These are phyloP conservation scores for Sambucus nigra DNA, from an alignment of 129 eudicot genomes.

Conservation along the genomic window DNA sequence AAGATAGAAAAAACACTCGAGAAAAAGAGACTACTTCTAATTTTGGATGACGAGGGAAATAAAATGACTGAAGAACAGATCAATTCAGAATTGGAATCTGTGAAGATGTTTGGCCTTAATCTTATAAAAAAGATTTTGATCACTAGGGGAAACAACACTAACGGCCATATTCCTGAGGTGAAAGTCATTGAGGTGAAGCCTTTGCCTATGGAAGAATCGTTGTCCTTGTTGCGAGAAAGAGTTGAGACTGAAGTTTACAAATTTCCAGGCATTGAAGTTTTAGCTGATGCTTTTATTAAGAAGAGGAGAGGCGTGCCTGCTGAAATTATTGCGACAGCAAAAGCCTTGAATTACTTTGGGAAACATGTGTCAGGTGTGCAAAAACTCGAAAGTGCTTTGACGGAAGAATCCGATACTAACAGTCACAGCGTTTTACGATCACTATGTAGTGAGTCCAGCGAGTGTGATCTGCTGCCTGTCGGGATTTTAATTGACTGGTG, in stretches of 20 bases:
- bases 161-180: neutral
- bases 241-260: neutral
- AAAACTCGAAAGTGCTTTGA: constrained; percentile 15
- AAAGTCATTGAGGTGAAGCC: neutral
- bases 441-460: constrained; percentile 20
- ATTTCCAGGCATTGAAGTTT: neutral
- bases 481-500: constrained; percentile 28
- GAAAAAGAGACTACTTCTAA: constrained; percentile 14
- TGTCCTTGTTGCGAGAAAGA: constrained; percentile 17
- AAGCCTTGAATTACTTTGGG: constrained; percentile 23
- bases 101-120: neutral
- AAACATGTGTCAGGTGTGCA: constrained; percentile 8
- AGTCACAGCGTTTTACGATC: constrained; percentile 17
- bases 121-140: neutral
- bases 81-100: neutral
- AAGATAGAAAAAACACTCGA: neutral
- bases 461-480: constrained; percentile 18
- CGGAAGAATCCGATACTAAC: constrained; percentile 17
- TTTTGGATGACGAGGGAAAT: constrained; percentile 27
- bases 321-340: constrained; percentile 22
- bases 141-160: neutral
- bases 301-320: constrained; percentile 18
- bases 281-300: constrained; percentile 6
- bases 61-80: neutral
- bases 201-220: constrained; percentile 9